phyloP scores from a whole-genome alignment of 208 protist genomes.

The Kentomonas sorsogonicus region DNA sequence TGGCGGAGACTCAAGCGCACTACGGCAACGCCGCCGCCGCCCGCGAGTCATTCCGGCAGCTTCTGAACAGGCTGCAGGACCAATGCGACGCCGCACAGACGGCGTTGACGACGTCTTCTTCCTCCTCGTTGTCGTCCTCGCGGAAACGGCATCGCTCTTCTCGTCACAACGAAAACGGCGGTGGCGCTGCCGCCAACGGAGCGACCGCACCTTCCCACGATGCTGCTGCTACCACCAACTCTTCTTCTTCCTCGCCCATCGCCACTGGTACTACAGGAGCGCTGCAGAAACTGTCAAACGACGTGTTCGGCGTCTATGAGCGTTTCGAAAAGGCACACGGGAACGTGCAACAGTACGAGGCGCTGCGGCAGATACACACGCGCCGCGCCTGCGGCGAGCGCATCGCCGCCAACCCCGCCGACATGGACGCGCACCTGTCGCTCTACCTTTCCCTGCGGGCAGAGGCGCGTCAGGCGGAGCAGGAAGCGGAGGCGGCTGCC shows the following conservation, averaged over 20 bases:
- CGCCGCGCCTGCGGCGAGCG: constrained; percentile 58
- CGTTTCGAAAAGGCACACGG: constrained; percentile 60
- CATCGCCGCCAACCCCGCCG: constrained; percentile 33
- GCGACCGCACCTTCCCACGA: too few species aligned
- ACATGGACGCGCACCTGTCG: constrained; percentile 68
- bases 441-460: constrained; percentile 66
- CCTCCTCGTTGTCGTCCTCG: too few species aligned
- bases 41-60: constrained; percentile 39
- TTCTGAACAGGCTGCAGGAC: constrained; percentile 38
- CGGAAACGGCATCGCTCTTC: too few species aligned
- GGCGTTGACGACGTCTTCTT: too few species aligned
- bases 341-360: constrained; percentile 33
- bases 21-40: constrained; percentile 28
- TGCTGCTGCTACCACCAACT: too few species aligned
- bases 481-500: constrained; percentile 14
- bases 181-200: constrained; percentile 12
- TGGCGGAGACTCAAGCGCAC: constrained; percentile 40
- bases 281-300: constrained; percentile 23
- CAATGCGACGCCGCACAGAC: too few species aligned
- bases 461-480: constrained; percentile 6
- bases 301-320: constrained; percentile 54
- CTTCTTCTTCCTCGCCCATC: too few species aligned
- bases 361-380: constrained; percentile 42
- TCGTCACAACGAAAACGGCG: too few species aligned
- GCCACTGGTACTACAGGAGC: too few species aligned